These are phyloP conservation scores for Nidula niveotomentosa DNA, from an alignment of 1,284 basidiomycete genomes.

Conservation along the genomic window DNA sequence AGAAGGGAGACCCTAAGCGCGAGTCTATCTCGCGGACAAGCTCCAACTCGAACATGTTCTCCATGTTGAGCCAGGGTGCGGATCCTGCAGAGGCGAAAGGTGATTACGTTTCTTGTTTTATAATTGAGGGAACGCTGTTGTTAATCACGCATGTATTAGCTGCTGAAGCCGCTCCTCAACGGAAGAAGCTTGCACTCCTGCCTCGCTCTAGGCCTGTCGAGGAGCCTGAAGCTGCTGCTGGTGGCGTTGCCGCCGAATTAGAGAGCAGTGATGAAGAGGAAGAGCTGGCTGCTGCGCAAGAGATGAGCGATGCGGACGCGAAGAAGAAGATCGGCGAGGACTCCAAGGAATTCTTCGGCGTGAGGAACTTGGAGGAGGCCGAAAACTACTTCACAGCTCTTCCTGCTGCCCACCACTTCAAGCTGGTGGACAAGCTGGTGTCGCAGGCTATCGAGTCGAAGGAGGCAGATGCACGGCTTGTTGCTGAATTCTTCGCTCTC, in stretches of 20 bases:
- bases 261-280: conserved; percentile 57
- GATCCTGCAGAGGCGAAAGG: conserved; percentile 49
- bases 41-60: conserved; percentile 89
- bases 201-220: conserved; percentile 47
- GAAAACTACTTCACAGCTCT: conserved; percentile 81
- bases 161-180: conserved; percentile 45
- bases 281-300: conserved; percentile 34
- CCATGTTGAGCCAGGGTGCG: conserved; percentile 67
- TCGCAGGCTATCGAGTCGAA: conserved; percentile 79
- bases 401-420: conserved; percentile 59
- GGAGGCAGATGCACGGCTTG: conserved; percentile 79
- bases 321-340: conserved; percentile 82
- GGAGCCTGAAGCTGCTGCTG: conserved; percentile 20
- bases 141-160: conserved; percentile 10
- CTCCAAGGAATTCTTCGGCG: conserved; percentile 73
- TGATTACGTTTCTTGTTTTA: conserved; percentile 45
- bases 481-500: conserved; percentile 67
- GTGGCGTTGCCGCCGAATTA: conserved; percentile 50
- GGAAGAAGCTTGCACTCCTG: conserved; percentile 72
- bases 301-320: conserved; percentile 73
- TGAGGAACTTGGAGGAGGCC: conserved; percentile 83
- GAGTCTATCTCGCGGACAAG: conserved; percentile 76
- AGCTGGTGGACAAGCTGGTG: conserved; percentile 76
- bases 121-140: conserved; percentile 37
- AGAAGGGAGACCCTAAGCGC: conserved; percentile 63